Conservation (phyloP, 306 rosid genomes). For the Medicago lupulina region DNA sequence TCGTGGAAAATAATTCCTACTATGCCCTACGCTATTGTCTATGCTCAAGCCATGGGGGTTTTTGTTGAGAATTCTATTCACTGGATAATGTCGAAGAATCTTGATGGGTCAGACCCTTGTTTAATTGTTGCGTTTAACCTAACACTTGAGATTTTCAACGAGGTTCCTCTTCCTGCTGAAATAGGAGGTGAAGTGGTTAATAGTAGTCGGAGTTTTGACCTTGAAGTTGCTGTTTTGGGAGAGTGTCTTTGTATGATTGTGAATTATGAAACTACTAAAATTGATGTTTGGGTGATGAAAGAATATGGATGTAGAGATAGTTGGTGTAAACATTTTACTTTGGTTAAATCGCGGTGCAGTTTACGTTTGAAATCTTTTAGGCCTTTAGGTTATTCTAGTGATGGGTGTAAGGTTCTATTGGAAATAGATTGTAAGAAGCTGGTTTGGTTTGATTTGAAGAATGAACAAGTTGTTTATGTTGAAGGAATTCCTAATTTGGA, state of each 20-base stretch:
- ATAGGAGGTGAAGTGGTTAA: not conserved
- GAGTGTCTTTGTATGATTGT: slow-evolving; percentile 53
- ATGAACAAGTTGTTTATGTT: too few relatives aligned
- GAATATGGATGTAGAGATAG: slow-evolving; percentile 55
- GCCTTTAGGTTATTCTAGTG: slow-evolving; percentile 63
- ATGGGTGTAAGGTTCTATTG: too few relatives aligned
- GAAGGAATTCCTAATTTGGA: too few relatives aligned
- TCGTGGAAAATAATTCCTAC: slow-evolving; percentile 53
- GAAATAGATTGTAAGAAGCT: too few relatives aligned
- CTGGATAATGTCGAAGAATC: slow-evolving; percentile 42
- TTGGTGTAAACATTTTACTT: slow-evolving; percentile 57
- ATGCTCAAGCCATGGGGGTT: slow-evolving; percentile 60
- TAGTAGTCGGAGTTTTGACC: slow-evolving; percentile 2
- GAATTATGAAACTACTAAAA: slow-evolving; percentile 20
- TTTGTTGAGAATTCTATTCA: slow-evolving; percentile 53
- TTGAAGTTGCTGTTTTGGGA: slow-evolving; percentile 56
- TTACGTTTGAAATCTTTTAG: slow-evolving; percentile 43
- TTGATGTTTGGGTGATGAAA: slow-evolving; percentile 71
- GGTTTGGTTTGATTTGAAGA: too few relatives aligned
- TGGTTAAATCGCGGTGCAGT: slow-evolving; percentile 26
- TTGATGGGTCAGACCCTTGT: too few relatives aligned
- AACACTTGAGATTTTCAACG: slow-evolving; percentile 40
- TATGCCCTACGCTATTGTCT: slow-evolving; percentile 56
- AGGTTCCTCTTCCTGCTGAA: slow-evolving; percentile 69
- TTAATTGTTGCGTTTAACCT: slow-evolving; percentile 58